Conservation (phyloP, 1,139 yeast genomes). For the Eremothecium coryli region DNA sequence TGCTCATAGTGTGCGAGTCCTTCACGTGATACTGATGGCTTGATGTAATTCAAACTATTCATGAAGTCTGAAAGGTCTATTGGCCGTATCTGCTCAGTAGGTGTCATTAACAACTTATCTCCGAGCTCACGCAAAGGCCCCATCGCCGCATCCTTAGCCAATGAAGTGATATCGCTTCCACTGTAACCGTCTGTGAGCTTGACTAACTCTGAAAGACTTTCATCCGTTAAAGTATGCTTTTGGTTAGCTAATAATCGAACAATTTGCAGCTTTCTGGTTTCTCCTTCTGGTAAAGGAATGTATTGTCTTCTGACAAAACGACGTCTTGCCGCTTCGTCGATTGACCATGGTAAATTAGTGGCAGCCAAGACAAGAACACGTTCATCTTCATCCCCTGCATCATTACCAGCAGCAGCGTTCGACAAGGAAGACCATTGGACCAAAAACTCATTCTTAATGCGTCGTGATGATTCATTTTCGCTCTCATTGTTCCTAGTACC, state of each 20-base stretch:
- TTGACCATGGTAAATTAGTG: constrained; percentile 95
- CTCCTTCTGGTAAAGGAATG: constrained; percentile 87
- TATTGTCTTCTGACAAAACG: constrained; percentile 89
- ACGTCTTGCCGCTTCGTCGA: constrained; percentile 96
- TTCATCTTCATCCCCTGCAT: constrained; percentile 47
- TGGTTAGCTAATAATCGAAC: constrained; percentile 63
- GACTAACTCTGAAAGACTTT: constrained; percentile 54
- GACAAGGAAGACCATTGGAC: constrained; percentile 95
- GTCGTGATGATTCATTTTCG: constrained; percentile 83
- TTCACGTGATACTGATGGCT: constrained; percentile 86
- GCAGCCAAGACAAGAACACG: constrained; percentile 91
- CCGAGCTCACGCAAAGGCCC: constrained; percentile 91
- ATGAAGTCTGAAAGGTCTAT: constrained; percentile 68
- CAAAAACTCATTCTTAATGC: constrained; percentile 88
- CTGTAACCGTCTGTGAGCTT: constrained; percentile 70
- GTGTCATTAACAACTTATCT: constrained; percentile 73
- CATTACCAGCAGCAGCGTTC: constrained; percentile 75
- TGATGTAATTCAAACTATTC: constrained; percentile 67
- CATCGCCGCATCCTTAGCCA: constrained; percentile 98
- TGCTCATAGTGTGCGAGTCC: constrained; percentile 73
- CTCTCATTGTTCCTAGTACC: constrained; percentile 66
- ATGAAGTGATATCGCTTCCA: constrained; percentile 90
- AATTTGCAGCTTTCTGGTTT: constrained; percentile 69
- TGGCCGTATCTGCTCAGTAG: constrained; percentile 79
- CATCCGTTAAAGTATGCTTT: constrained; percentile 58